Conservation (phyloP, 1,139 yeast genomes). For the Scheffersomyces illinoinensis region DNA sequence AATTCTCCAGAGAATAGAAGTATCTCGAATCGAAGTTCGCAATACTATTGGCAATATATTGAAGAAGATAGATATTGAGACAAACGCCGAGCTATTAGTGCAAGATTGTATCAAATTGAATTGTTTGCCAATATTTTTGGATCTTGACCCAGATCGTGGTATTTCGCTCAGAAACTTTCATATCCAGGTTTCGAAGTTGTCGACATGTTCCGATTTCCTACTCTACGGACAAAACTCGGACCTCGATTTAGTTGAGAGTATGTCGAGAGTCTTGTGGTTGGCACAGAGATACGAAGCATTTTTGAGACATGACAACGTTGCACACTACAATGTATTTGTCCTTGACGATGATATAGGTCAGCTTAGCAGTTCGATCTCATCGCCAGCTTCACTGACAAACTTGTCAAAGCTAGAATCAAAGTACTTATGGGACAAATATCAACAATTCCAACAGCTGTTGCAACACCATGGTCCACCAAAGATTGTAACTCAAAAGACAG, state of each 20-base stretch:
- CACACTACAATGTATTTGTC: conserved; percentile 20
- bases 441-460: neutral
- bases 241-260: conserved; percentile 20
- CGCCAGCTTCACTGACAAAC: conserved; percentile 3
- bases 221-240: conserved; percentile 42
- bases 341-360: conserved; percentile 7
- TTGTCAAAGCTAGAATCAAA: conserved; percentile 6
- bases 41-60: conserved; percentile 22
- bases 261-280: conserved; percentile 52
- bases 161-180: conserved; percentile 75
- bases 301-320: conserved; percentile 3
- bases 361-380: neutral
- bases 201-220: conserved; percentile 66
- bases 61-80: conserved; percentile 12
- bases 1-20: conserved; percentile 51
- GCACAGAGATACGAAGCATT: conserved; percentile 49
- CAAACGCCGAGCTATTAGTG: conserved; percentile 21
- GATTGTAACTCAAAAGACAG: neutral
- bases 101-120: conserved; percentile 47
- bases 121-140: conserved; percentile 52
- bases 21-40: conserved; percentile 35
- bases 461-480: neutral
- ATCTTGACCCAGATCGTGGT: conserved; percentile 66
- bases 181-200: conserved; percentile 71
- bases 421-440: conserved; percentile 5